Percentiles rank a stretch among this genome's conserved stretches.
phyloP scores from a whole-genome alignment of 352 stramenopile genomes.

The Pythium brassicae region DNA sequence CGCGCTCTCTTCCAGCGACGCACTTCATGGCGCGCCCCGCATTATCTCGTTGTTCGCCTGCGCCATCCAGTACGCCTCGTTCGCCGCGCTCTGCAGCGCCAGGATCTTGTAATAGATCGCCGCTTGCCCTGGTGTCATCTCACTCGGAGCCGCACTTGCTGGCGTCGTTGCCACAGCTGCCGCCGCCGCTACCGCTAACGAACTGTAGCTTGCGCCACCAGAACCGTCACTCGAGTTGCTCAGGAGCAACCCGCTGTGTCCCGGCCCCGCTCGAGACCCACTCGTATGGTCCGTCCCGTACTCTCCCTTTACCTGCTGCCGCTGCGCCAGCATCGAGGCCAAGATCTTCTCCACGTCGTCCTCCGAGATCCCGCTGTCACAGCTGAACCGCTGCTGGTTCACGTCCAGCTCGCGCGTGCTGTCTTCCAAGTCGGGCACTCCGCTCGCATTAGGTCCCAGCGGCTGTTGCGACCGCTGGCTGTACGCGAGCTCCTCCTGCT shows the following conservation, averaged over 20 bases:
- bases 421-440: background rate
- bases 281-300: too few relatives aligned
- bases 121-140: conserved; percentile 8
- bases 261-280: too few relatives aligned
- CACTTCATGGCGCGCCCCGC: background rate
- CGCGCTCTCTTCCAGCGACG: too few relatives aligned
- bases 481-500: too few relatives aligned
- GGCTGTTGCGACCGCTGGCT: too few relatives aligned
- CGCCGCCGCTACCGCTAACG: background rate
- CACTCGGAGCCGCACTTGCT: background rate
- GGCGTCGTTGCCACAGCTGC: background rate
- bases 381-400: conserved; percentile 8
- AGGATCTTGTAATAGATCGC: conserved; percentile 28
- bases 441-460: background rate
- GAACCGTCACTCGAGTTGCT: too few relatives aligned
- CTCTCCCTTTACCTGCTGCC: background rate
- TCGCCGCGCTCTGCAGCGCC: conserved; percentile 27
- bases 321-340: conserved; percentile 5
- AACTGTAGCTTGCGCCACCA: too few relatives aligned
- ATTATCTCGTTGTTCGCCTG: conserved; percentile 51
- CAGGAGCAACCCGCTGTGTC: too few relatives aligned
- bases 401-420: conserved; percentile 8
- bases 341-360: conserved; percentile 13
- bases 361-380: conserved; percentile 11
- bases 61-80: conserved; percentile 36